A percentile compares a stretch with the other conserved stretches of the same genome.
These are phyloP conservation scores for Scheffersomyces ergatensis DNA, from an alignment of 805 yeast species.

Conservation along the genomic window DNA sequence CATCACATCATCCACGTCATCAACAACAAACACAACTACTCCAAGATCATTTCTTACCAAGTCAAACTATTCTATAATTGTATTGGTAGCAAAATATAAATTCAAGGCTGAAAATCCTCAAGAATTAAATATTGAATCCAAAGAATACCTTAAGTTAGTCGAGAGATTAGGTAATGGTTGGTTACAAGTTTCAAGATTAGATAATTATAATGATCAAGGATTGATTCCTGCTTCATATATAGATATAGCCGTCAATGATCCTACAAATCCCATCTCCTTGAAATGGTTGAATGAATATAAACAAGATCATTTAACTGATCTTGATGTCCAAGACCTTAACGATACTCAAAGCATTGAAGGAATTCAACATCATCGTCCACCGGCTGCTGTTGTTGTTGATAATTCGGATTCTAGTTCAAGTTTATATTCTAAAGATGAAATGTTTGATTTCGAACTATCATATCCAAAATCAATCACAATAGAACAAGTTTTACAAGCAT, in stretches of 20 bases:
- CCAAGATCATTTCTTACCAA: not conserved
- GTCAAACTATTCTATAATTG: conserved; percentile 14
- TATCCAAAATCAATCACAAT: conserved; percentile 15
- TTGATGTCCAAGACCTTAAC: not conserved
- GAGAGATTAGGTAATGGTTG: conserved; percentile 41
- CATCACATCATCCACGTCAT: conserved; percentile 1
- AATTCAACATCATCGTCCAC: no score
- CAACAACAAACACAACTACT: not conserved
- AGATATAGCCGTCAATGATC: conserved; percentile 38
- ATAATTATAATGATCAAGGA: conserved; percentile 19
- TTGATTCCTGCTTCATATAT: conserved; percentile 39
- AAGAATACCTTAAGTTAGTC: conserved; percentile 29
- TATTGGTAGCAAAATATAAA: conserved; percentile 29
- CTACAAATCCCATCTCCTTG: conserved; percentile 25
- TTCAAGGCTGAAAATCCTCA: conserved; percentile 24
- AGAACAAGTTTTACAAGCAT: conserved; percentile 24
- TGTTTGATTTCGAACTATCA: conserved; percentile 11
- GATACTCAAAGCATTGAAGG: not conserved
- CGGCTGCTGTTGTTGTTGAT: no score
- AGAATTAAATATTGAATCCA: conserved; percentile 24
- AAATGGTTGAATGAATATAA: conserved; percentile 27
- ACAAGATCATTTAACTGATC: not conserved
- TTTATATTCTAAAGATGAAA: conserved; percentile 1
- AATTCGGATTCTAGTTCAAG: not conserved
- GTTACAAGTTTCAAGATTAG: conserved; percentile 30